Conservation (phyloP, 2,329 filamentous ascomycete species). For the Penicillium hordei region DNA sequence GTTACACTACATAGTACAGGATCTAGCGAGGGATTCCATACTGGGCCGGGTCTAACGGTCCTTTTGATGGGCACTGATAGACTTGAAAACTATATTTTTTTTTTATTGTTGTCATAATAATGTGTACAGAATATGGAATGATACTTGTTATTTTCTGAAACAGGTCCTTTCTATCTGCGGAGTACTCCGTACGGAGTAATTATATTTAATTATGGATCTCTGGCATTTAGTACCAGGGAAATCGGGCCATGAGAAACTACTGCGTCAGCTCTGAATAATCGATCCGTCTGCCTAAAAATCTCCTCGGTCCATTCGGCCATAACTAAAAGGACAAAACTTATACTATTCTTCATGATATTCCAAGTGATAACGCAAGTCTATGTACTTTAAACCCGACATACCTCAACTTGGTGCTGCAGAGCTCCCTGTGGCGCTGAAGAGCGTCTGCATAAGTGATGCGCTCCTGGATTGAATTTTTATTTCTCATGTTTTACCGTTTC, state of each 20-base stretch:
- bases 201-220: background rate
- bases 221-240: constrained; percentile 1
- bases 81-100: background rate
- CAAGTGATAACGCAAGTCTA: background rate
- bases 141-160: background rate
- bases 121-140: background rate
- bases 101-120: background rate
- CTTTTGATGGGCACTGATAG: background rate
- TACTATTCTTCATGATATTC: background rate
- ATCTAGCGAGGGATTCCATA: background rate
- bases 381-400: background rate
- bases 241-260: constrained; percentile 3
- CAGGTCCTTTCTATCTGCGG: background rate
- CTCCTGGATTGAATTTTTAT: background rate
- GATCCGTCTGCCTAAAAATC: background rate
- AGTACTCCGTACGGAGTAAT: background rate
- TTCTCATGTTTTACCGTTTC: background rate
- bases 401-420: background rate
- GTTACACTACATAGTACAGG: background rate
- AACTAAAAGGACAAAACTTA: no score
- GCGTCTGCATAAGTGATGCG: background rate
- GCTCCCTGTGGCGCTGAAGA: background rate
- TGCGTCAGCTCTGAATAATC: background rate
- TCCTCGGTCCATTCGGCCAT: background rate
- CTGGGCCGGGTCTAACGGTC: background rate